These are phyloP conservation scores for Amaranthus cruentus DNA, from an alignment of 148 eudicot genomes.

Conservation along the genomic window DNA sequence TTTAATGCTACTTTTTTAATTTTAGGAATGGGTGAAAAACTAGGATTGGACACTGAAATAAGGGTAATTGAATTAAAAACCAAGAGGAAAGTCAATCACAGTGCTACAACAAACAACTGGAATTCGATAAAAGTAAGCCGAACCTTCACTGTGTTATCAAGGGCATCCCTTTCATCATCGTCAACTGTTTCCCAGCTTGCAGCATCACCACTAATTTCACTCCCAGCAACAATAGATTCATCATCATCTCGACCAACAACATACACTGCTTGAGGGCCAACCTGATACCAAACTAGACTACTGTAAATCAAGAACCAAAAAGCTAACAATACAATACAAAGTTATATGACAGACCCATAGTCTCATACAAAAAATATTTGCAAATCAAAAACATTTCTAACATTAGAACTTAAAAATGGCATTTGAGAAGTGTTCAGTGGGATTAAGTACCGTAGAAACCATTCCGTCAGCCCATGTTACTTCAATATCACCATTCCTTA, in stretches of 20 bases:
- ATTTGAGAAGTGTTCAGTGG: slow-evolving; percentile 6
- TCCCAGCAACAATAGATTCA: slow-evolving; percentile 78
- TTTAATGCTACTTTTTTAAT: too few relatives aligned
- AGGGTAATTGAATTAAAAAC: too few relatives aligned
- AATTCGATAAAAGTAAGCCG: neutral
- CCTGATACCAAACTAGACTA: slow-evolving; percentile 49
- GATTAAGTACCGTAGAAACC: slow-evolving; percentile 65
- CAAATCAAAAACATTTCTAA: neutral
- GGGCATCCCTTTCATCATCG: slow-evolving; percentile 64
- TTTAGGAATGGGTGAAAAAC: too few relatives aligned
- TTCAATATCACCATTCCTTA: slow-evolving; percentile 90
- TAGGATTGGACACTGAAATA: too few relatives aligned
- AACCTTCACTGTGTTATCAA: slow-evolving; percentile 52
- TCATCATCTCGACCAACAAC: slow-evolving; percentile 98
- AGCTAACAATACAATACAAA: slow-evolving; percentile 9
- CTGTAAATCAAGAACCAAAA: slow-evolving; percentile 29
- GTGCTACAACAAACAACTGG: neutral
- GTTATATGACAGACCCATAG: neutral
- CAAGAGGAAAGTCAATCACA: neutral
- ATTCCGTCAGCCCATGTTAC: slow-evolving; percentile 99
- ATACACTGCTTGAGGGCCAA: slow-evolving; percentile 98
- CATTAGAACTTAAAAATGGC: neutral
- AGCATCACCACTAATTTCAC: slow-evolving; percentile 75
- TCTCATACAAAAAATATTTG: neutral
- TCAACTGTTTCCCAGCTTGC: slow-evolving; percentile 99